A percentile compares a stretch with the other conserved stretches of the same genome.
These are phyloP conservation scores for Salicornia ramosissima DNA, from an alignment of 148 eudicot species.

Conservation along the genomic window DNA sequence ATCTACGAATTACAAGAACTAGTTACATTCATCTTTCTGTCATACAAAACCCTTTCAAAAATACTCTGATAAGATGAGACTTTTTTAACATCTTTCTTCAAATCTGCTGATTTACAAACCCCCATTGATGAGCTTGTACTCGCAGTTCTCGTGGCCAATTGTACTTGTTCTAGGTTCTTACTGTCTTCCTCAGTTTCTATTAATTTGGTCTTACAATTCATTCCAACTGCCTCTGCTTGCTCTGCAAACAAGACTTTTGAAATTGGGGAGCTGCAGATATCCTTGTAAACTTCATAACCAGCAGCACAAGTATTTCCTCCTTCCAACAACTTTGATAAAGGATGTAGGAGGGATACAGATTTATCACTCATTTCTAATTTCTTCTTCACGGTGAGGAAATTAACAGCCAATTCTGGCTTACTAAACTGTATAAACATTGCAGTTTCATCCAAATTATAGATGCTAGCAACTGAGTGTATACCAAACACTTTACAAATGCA, in stretches of 20 bases:
- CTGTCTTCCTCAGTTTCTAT: conserved; percentile 8
- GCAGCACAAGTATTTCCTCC: conserved; percentile 68
- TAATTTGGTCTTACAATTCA: conserved; percentile 41
- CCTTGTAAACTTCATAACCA: conserved; percentile 66
- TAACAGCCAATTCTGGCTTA: conserved; percentile 44
- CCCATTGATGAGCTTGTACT: background rate
- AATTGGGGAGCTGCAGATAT: conserved; percentile 64
- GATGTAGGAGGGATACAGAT: conserved; percentile 73
- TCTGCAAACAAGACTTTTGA: conserved; percentile 62
- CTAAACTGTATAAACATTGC: conserved; percentile 79
- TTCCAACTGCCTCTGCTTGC: conserved; percentile 59
- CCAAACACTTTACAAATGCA: conserved; percentile 71
- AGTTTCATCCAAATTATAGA: conserved; percentile 67
- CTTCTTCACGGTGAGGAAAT: conserved; percentile 58
- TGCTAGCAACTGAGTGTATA: conserved; percentile 42
- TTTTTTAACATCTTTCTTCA: conserved; percentile 13
- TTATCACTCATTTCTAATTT: conserved; percentile 47
- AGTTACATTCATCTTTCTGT: conserved; percentile 12
- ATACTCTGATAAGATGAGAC: conserved; percentile 5
- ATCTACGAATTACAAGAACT: background rate
- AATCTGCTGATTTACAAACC: conserved; percentile 2
- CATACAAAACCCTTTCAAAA: conserved; percentile 19
- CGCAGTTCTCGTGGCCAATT: conserved; percentile 4
- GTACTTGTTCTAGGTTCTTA: conserved; percentile 4
- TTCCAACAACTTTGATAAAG: conserved; percentile 62